Evolutionary conservation across 352 stramenopile genomes (phyloP).

Genomic region (Hyaloperonospora brassicae): DNA sequence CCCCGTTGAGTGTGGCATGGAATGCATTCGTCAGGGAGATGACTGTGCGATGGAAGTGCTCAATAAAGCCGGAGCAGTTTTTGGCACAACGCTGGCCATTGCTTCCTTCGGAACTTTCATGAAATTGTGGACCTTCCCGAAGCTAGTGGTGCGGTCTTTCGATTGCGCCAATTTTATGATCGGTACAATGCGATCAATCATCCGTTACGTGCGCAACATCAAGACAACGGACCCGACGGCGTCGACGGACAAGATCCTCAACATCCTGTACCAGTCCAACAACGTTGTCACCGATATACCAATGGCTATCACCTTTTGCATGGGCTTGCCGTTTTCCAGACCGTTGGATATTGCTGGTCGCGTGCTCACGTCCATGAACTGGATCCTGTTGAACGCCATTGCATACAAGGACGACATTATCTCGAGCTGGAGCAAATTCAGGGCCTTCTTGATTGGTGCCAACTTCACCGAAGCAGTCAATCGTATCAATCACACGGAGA

Average conservation of each 20-base stretch:
- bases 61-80: slow-evolving; percentile 29
- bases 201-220: slow-evolving; percentile 27
- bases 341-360: slow-evolving; percentile 22
- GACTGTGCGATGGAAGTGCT: slow-evolving; percentile 35
- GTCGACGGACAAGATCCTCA: slow-evolving; percentile 41
- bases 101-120: slow-evolving; percentile 23
- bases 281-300: slow-evolving; percentile 50
- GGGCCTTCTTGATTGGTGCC: slow-evolving; percentile 23
- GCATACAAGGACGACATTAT: slow-evolving; percentile 30
- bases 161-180: slow-evolving; percentile 43
- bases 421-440: slow-evolving; percentile 27
- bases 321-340: slow-evolving; percentile 21
- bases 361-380: slow-evolving; percentile 31
- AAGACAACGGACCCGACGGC: slow-evolving; percentile 31
- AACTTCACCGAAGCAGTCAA: slow-evolving; percentile 26
- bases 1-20: slow-evolving; percentile 29
- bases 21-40: slow-evolving; percentile 37
- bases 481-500: slow-evolving; percentile 27
- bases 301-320: slow-evolving; percentile 40
- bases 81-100: slow-evolving; percentile 24
- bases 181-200: slow-evolving; percentile 21
- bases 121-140: slow-evolving; percentile 24
- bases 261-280: slow-evolving; percentile 49
- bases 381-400: slow-evolving; percentile 33
- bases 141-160: slow-evolving; percentile 27